Base-by-base conservation (phyloP, 352 stramenopile species). In the Plasmopara muralis region DNA sequence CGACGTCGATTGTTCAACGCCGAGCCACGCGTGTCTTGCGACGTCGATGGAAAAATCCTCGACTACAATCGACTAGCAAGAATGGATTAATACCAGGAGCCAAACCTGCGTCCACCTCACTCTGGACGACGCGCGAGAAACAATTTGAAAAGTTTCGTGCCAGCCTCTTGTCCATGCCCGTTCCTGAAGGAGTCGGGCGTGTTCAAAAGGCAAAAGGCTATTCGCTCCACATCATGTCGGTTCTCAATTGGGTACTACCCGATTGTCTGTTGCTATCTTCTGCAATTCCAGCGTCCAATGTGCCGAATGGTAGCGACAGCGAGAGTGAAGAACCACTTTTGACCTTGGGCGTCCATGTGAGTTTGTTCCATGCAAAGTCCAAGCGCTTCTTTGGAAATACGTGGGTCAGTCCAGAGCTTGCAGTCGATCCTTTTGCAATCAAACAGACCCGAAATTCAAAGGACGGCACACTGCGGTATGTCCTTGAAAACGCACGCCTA, bases 341-440 rank as follows among this genome's bases (percentile, higher is more conserved):
- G 15, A 86, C 83, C 6, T 64, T 93, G 13, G 78, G 83, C 9
- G 69, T 91, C 0, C 84, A 95, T 25, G 70, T 97, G 51, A 95
- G 83, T 47, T 77, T 97, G 44, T 97, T 96, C 58, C 88, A 97
- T 50, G 50, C 71, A 0, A 31, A 60, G 2, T 83, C 82, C 0
- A 89, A 87, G 56, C 74, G 87, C 9, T 97, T 97, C 63, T 97
- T 96, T 55, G 91, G 91, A 4, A 96, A 94, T 35, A 97, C 91
- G 34, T 97, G 83, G 83, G 83, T 83, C 2, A 92, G 72, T 47
- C 72, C 80, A 0, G 80, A 90, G 53, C 56, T 91, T 13, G 55
- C 60, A 4, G 49, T 85, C 25, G 72, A 87, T 28, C 46, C 65
- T 0, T 68, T 72, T 35, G 49, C 73, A 25, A 81, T 87, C 62